A percentile compares a stretch with the other conserved stretches of the same genome.
Conservation (phyloP, 164 flowering plant genomes). For the Nymphaea colorata region DNA sequence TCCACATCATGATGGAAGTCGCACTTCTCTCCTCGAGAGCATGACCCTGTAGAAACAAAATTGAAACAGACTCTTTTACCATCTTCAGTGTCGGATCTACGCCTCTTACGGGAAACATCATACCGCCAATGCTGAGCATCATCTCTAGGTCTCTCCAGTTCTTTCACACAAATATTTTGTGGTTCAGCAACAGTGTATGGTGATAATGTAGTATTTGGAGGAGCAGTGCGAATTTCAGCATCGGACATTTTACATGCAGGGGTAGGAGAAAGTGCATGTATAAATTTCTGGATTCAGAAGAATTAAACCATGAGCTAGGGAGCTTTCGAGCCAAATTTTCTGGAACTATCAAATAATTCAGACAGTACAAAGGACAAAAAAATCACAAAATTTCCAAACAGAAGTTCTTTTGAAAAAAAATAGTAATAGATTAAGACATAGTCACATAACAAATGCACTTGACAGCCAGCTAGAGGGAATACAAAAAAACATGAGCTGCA, state of each 20-base stretch:
- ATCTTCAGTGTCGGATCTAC: constrained; percentile 44
- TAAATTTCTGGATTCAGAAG: constrained; percentile 56
- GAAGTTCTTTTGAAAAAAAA: too few relatives aligned
- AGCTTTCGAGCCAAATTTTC: constrained; percentile 6
- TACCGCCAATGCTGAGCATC: constrained; percentile 94
- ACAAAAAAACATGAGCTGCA: too few relatives aligned
- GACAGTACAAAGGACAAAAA: not conserved
- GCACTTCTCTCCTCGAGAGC: constrained; percentile 71
- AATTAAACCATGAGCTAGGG: constrained; percentile 9
- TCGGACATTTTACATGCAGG: constrained; percentile 80
- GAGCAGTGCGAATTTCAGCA: constrained; percentile 47
- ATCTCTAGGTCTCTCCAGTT: constrained; percentile 31
- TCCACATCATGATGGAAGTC: constrained; percentile 61
- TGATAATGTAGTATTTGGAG: constrained; percentile 63
- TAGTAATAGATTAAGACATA: too few relatives aligned
- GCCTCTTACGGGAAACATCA: constrained; percentile 74
- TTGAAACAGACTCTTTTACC: constrained; percentile 67
- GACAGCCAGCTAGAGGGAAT: too few relatives aligned
- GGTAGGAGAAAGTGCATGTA: constrained; percentile 95
- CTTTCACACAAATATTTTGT: constrained; percentile 20
- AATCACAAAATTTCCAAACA: too few relatives aligned
- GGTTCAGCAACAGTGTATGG: constrained; percentile 39
- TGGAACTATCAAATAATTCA: constrained; percentile 4
- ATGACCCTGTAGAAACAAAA: constrained; percentile 71
- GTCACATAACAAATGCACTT: too few relatives aligned